Conservation (phyloP, 495 filamentous ascomycete species). For the Letharia lupina region DNA sequence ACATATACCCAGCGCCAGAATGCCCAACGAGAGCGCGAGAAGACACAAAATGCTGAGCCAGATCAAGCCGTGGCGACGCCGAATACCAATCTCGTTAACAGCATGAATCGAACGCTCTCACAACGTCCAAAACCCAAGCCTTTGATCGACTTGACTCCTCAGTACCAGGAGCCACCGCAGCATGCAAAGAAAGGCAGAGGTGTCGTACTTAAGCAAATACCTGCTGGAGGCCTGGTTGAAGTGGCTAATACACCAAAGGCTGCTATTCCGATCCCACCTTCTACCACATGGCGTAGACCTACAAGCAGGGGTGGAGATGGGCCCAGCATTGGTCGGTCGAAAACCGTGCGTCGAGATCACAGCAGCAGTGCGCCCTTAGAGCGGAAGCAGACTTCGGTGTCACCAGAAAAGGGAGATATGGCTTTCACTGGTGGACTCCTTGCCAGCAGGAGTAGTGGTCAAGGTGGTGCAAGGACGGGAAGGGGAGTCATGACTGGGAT, state of each 20-base stretch:
- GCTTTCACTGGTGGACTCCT: slow-evolving; percentile 26
- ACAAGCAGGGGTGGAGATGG: slow-evolving; percentile 16
- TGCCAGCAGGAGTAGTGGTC: slow-evolving; percentile 24
- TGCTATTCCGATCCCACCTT: slow-evolving; percentile 40
- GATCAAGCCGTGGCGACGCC: slow-evolving; percentile 20
- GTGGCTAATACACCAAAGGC: slow-evolving; percentile 51
- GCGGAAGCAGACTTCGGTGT: slow-evolving; percentile 21
- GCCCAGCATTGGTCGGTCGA: slow-evolving; percentile 9
- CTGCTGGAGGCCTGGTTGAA: slow-evolving; percentile 52
- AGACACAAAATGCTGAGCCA: not conserved
- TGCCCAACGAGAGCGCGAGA: slow-evolving; percentile 46
- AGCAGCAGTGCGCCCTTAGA: slow-evolving; percentile 33
- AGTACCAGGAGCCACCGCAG: slow-evolving; percentile 68
- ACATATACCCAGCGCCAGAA: slow-evolving; percentile 54
- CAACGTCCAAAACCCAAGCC: slow-evolving; percentile 45
- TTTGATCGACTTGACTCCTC: slow-evolving; percentile 66
- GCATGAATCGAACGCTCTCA: slow-evolving; percentile 28
- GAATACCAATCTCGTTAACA: not conserved
- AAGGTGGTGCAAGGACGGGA: slow-evolving; percentile 33
- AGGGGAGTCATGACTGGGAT: slow-evolving; percentile 48
- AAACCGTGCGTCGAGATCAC: slow-evolving; percentile 25
- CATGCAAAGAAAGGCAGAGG: slow-evolving; percentile 59
- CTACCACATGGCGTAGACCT: slow-evolving; percentile 35
- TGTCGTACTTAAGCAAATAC: slow-evolving; percentile 48
- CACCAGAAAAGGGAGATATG: slow-evolving; percentile 15